These are phyloP conservation scores for Suillus subalutaceus DNA, from an alignment of 768 basidiomycete species.

Conservation along the genomic window DNA sequence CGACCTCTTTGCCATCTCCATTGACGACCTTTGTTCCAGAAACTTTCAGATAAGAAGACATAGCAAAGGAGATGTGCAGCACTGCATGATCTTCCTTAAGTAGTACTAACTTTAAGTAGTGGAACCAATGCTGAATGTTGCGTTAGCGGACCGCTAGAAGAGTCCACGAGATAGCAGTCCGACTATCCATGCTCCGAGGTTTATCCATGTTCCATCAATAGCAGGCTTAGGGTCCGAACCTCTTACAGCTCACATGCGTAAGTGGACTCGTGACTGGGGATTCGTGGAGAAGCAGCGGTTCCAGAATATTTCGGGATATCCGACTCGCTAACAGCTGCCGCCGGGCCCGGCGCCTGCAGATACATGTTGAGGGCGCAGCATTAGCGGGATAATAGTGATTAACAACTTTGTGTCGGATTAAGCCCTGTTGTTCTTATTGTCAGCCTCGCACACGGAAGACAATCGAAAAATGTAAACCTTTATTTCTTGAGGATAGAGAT, in stretches of 20 bases:
- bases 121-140: conserved; percentile 7
- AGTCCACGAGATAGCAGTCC: conserved; percentile 10
- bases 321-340: too few relatives aligned
- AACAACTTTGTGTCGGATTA: too few relatives aligned
- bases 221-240: background rate
- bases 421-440: too few relatives aligned
- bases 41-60: conserved; percentile 52
- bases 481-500: too few relatives aligned
- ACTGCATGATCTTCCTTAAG: background rate
- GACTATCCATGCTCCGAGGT: conserved; percentile 9
- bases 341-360: too few relatives aligned
- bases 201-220: conserved; percentile 16
- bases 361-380: too few relatives aligned
- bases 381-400: too few relatives aligned
- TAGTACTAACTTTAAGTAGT: background rate
- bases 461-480: too few relatives aligned
- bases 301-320: background rate
- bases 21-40: conserved; percentile 64
- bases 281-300: background rate
- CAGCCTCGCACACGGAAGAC: too few relatives aligned
- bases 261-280: conserved; percentile 1
- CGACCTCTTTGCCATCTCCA: conserved; percentile 55
- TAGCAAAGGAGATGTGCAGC: conserved; percentile 9
- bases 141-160: conserved; percentile 2
- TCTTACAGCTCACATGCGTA: background rate